These are phyloP conservation scores for Fusarium irregulare DNA, from an alignment of 2,329 filamentous ascomycete genomes.

Conservation along the genomic window DNA sequence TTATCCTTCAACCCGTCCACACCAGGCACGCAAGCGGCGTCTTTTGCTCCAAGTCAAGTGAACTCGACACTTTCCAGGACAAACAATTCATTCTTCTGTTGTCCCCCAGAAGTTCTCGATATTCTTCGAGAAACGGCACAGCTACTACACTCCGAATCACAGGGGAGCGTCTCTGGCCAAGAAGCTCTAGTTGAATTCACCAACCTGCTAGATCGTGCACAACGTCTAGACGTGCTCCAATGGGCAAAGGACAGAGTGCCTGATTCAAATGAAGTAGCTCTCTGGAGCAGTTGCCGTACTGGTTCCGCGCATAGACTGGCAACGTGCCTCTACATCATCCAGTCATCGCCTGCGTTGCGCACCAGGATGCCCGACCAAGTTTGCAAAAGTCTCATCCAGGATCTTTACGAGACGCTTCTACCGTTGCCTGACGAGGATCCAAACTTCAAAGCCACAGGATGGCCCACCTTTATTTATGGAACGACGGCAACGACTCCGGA, in stretches of 20 bases:
- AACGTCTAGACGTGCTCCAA: conserved; percentile 52
- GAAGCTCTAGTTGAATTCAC: conserved; percentile 45
- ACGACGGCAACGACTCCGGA: conserved; percentile 58
- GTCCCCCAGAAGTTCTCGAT: conserved; percentile 56
- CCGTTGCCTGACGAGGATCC: conserved; percentile 61
- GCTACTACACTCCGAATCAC: conserved; percentile 48
- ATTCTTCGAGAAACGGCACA: conserved; percentile 56
- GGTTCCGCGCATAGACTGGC: conserved; percentile 57
- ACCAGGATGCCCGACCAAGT: conserved; percentile 33
- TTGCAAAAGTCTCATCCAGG: conserved; percentile 53
- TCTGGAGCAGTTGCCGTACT: conserved; percentile 53
- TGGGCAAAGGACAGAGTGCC: conserved; percentile 55
- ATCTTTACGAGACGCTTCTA: conserved; percentile 61
- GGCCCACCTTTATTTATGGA: conserved; percentile 67
- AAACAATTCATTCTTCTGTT: conserved; percentile 60
- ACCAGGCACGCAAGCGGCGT: conserved; percentile 46
- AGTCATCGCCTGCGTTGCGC: conserved; percentile 50
- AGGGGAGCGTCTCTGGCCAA: conserved; percentile 38
- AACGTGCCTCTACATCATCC: conserved; percentile 59
- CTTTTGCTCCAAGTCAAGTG: conserved; percentile 51
- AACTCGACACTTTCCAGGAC: conserved; percentile 52
- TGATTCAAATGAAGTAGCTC: conserved; percentile 48
- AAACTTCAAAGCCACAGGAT: conserved; percentile 66
- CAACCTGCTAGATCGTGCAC: conserved; percentile 52
- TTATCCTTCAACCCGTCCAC: conserved; percentile 55